Conservation (phyloP, 192 early-diverging fungal genomes). For the Martensiomyces pterosporus region DNA sequence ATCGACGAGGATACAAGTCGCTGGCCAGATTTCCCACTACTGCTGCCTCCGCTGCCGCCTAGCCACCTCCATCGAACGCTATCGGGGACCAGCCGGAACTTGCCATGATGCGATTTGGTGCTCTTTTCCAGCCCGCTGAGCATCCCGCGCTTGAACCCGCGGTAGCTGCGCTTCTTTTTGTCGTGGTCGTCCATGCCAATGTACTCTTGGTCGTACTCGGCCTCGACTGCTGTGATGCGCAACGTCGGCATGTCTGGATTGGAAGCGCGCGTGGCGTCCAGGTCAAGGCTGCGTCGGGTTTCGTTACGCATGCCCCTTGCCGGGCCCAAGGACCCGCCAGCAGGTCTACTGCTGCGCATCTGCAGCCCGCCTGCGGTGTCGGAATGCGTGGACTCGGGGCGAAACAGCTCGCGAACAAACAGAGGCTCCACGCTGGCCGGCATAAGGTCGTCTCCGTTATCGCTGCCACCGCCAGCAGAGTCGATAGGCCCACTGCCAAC, state of each 20-base stretch:
- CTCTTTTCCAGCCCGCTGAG: constrained; percentile 25
- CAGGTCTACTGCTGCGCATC: constrained; percentile 22
- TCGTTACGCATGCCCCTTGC: neutral
- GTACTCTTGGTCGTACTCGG: constrained; percentile 48
- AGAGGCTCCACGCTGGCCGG: constrained; percentile 24
- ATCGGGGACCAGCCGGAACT: constrained; percentile 32
- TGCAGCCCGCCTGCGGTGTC: constrained; percentile 12
- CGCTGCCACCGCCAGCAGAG: constrained; percentile 2
- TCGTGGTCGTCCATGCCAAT: constrained; percentile 21
- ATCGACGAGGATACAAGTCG: constrained; percentile 11
- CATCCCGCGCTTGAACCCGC: constrained; percentile 27
- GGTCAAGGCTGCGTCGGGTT: constrained; percentile 28
- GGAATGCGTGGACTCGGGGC: constrained; percentile 4
- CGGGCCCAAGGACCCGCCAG: neutral
- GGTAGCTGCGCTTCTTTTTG: constrained; percentile 38
- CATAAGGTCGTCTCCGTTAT: neutral
- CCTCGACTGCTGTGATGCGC: constrained; percentile 46
- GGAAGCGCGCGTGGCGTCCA: constrained; percentile 28
- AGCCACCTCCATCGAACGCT: constrained; percentile 45
- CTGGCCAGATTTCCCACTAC: constrained; percentile 3
- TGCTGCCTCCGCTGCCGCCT: constrained; percentile 18
- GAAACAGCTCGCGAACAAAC: constrained; percentile 48
- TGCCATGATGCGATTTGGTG: constrained; percentile 11
- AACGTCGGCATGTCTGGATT: constrained; percentile 34
- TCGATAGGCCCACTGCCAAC: no score